Percentiles rank a stretch among this genome's conserved stretches.
Conservation (phyloP, 352 stramenopile genomes). For the Phytopythium ostracodes region DNA sequence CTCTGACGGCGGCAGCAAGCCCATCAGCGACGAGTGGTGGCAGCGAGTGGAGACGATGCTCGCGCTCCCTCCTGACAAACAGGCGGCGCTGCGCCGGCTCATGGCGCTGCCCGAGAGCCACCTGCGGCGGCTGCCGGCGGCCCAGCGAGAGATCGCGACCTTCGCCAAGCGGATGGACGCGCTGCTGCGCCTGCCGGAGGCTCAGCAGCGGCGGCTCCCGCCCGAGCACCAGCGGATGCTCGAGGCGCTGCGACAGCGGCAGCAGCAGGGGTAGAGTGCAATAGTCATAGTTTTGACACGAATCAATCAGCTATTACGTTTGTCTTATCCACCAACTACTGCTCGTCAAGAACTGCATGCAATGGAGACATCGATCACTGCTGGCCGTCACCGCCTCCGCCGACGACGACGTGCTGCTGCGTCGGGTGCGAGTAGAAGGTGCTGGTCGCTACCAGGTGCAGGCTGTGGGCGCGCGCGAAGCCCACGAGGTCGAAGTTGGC, state of each 20-base stretch:
- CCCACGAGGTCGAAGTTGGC: slow-evolving; percentile 43
- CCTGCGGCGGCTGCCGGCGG: slow-evolving; percentile 25
- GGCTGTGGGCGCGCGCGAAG: slow-evolving; percentile 26
- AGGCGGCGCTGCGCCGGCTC: no score
- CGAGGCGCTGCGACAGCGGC: slow-evolving; percentile 18
- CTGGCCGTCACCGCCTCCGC: no score
- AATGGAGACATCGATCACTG: no score
- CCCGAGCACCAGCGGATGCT: slow-evolving; percentile 39
- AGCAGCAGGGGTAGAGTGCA: no score
- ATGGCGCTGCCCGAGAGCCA: slow-evolving; percentile 26
- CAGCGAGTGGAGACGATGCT: slow-evolving; percentile 9
- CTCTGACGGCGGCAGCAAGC: background rate
- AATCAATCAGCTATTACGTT: no score
- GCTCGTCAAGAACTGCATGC: no score
- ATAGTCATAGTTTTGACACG: no score
- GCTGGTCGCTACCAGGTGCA: slow-evolving; percentile 25
- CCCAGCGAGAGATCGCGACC: slow-evolving; percentile 43
- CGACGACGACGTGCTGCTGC: background rate
- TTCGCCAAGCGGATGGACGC: slow-evolving; percentile 58
- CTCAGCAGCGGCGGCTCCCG: slow-evolving; percentile 29
- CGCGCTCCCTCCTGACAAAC: no score
- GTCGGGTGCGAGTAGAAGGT: slow-evolving; percentile 44
- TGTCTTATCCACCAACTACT: no score
- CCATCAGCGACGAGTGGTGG: background rate
- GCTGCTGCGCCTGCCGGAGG: slow-evolving; percentile 24